Evolutionary conservation across 257 asterid species (phyloP).

Genomic region (Lavandula angustifolia): DNA sequence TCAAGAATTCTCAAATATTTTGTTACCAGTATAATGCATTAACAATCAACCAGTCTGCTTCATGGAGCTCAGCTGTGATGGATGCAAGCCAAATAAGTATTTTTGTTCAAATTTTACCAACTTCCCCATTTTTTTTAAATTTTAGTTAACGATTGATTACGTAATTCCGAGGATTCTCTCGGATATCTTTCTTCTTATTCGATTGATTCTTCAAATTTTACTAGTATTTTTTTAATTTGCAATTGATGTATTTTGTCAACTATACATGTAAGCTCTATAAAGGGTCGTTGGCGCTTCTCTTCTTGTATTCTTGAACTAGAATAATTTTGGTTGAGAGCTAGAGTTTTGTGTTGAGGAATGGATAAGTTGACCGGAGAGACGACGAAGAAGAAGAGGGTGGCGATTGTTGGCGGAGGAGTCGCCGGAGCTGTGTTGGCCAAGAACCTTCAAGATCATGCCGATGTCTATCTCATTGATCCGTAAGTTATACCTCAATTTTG

Average conservation of each 20-base stretch:
- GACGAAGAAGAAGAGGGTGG: slow-evolving; percentile 63
- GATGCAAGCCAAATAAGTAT: too few relatives aligned
- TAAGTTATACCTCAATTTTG: slow-evolving; percentile 37
- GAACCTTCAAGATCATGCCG: slow-evolving; percentile 53
- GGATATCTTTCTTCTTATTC: too few relatives aligned
- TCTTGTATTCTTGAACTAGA: neutral
- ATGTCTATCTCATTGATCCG: slow-evolving; percentile 77
- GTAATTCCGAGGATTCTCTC: too few relatives aligned
- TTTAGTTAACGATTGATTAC: too few relatives aligned
- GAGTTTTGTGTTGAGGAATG: slow-evolving; percentile 34
- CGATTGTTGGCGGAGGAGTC: slow-evolving; percentile 81
- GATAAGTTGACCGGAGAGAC: slow-evolving; percentile 40
- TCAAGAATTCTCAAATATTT: slow-evolving; percentile 8
- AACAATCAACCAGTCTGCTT: neutral
- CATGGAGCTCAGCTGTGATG: neutral
- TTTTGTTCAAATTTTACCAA: too few relatives aligned
- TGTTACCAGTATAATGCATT: too few relatives aligned
- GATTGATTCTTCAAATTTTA: too few relatives aligned
- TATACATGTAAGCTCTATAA: neutral
- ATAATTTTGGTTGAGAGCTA: neutral
- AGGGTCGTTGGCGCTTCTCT: slow-evolving; percentile 5
- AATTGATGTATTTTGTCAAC: neutral
- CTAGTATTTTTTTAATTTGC: too few relatives aligned
- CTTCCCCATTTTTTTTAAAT: too few relatives aligned
- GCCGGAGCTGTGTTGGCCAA: slow-evolving; percentile 73